A percentile compares a stretch with the other conserved stretches of the same genome.
These are phyloP conservation scores for Hanseniaspora opuntiae DNA, from an alignment of 805 yeast species.

Conservation along the genomic window DNA sequence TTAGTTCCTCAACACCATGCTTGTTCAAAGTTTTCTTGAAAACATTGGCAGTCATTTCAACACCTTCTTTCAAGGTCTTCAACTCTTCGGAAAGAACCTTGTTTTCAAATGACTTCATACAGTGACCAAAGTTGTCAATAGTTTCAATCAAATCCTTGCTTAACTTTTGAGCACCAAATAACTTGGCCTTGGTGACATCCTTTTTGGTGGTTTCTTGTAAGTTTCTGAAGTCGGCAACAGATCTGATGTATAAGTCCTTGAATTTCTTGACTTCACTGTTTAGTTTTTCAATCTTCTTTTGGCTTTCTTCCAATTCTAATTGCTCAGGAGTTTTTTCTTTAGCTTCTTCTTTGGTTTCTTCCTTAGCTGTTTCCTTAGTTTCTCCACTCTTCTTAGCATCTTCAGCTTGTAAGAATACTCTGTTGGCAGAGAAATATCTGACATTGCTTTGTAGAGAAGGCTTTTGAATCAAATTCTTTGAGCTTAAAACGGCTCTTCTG, in stretches of 20 bases:
- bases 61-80: slow-evolving; percentile 70
- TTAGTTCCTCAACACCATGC: slow-evolving; percentile 69
- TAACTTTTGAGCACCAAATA: slow-evolving; percentile 82
- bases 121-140: slow-evolving; percentile 79
- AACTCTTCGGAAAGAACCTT: slow-evolving; percentile 48
- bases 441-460: slow-evolving; percentile 2
- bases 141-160: slow-evolving; percentile 83
- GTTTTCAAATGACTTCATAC: slow-evolving; percentile 59
- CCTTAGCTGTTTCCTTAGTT: slow-evolving; percentile 9
- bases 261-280: slow-evolving; percentile 65
- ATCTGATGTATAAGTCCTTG: slow-evolving; percentile 69
- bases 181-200: slow-evolving; percentile 75
- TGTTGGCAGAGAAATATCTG: slow-evolving; percentile 13
- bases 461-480: background rate
- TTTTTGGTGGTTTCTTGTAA: slow-evolving; percentile 80
- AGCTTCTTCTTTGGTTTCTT: slow-evolving; percentile 7
- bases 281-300: slow-evolving; percentile 43
- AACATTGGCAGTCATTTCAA: slow-evolving; percentile 74
- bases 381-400: slow-evolving; percentile 14
- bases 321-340: slow-evolving; percentile 19
- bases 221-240: slow-evolving; percentile 86
- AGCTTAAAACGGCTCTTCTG: background rate
- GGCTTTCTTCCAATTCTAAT: slow-evolving; percentile 28
- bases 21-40: slow-evolving; percentile 69
- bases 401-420: slow-evolving; percentile 21